Percentiles rank a stretch among this genome's conserved stretches.
Evolutionary conservation across 805 yeast species (phyloP).

Genomic region (Spathaspora hagerdaliae): DNA sequence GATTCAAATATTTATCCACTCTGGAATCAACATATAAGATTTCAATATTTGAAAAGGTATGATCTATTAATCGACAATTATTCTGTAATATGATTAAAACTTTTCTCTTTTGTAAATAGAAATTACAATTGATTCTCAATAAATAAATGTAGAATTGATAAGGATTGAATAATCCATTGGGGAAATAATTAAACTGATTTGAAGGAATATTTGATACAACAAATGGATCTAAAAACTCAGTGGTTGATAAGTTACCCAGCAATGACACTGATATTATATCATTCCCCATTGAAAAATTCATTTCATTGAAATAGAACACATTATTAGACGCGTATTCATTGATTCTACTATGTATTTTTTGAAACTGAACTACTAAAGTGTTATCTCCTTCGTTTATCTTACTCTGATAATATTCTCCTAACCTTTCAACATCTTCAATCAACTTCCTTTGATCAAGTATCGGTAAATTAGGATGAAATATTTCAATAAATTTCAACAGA

Average conservation of each 20-base stretch:
- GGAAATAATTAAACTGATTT: slow-evolving; percentile 6
- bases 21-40: slow-evolving; percentile 4
- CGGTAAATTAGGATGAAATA: neutral
- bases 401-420: neutral
- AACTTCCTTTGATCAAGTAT: neutral
- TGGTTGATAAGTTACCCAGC: slow-evolving; percentile 3
- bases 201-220: slow-evolving; percentile 2
- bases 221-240: slow-evolving; percentile 8
- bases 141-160: slow-evolving; percentile 7
- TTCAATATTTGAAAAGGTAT: slow-evolving; percentile 6
- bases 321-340: slow-evolving; percentile 4
- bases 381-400: neutral
- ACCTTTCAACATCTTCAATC: neutral
- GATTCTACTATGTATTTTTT: neutral
- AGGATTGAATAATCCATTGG: slow-evolving; percentile 8
- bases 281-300: slow-evolving; percentile 3
- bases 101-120: slow-evolving; percentile 3
- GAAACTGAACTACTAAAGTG: neutral
- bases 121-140: slow-evolving; percentile 6
- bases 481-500: neutral
- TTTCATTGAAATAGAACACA: slow-evolving; percentile 7
- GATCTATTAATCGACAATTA: neutral
- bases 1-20: slow-evolving; percentile 3
- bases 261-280: slow-evolving; percentile 5
- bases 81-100: slow-evolving; percentile 5